Evolutionary conservation across 257 asterid genomes (phyloP).

Genomic region (Solanum clarkiae): DNA sequence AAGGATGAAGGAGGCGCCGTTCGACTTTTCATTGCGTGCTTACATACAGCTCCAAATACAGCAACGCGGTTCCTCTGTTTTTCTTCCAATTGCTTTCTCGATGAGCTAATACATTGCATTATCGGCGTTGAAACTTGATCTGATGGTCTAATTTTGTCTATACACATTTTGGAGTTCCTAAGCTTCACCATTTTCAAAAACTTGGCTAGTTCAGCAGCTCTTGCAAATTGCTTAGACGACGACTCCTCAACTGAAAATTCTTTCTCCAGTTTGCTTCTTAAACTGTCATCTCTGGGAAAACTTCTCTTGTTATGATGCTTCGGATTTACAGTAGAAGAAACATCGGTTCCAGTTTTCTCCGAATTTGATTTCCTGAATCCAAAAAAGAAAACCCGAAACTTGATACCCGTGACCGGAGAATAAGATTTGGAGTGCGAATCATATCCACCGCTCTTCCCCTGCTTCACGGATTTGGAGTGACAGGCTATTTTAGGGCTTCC

Average conservation of each 20-base stretch:
- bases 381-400: slow-evolving; percentile 37
- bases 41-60: slow-evolving; percentile 32
- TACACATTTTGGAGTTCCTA: slow-evolving; percentile 36
- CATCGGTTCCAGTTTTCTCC: slow-evolving; percentile 16
- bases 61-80: slow-evolving; percentile 24
- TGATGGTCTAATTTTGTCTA: slow-evolving; percentile 10
- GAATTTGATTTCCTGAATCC: slow-evolving; percentile 41
- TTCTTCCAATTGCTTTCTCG: slow-evolving; percentile 8
- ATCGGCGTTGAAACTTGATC: slow-evolving; percentile 9
- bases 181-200: slow-evolving; percentile 47
- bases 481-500: not conserved
- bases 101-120: slow-evolving; percentile 17
- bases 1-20: slow-evolving; percentile 35
- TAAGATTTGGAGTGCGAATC: slow-evolving; percentile 2
- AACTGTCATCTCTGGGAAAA: not conserved
- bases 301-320: slow-evolving; percentile 5
- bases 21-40: slow-evolving; percentile 51
- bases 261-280: not conserved
- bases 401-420: slow-evolving; percentile 25
- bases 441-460: not conserved
- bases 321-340: not conserved
- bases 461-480: not conserved
- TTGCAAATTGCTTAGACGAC: slow-evolving; percentile 10
- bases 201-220: slow-evolving; percentile 23
- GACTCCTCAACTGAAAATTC: not conserved